Conservation (phyloP, 163 green algal species). For the Chlamydomonas reinhardtii region DNA sequence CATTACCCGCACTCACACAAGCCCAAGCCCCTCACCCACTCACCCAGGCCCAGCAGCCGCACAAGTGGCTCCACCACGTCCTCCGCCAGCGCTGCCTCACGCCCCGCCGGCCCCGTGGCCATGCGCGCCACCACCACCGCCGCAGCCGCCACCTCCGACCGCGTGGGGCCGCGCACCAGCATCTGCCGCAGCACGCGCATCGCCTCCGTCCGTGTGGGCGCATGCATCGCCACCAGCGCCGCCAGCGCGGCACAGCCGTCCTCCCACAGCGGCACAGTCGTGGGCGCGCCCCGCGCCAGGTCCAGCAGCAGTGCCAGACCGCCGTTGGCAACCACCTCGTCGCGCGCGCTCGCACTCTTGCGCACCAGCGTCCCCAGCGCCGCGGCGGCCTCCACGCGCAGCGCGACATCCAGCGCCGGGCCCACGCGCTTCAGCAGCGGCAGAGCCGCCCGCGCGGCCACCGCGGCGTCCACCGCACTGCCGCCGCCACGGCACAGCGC, state of each 20-base stretch:
- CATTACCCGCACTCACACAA: too few relatives aligned
- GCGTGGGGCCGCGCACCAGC: conserved; percentile 34
- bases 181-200: conserved; percentile 29
- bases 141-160: conserved; percentile 17
- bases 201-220: conserved; percentile 3
- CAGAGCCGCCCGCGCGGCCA: not conserved
- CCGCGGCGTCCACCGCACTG: conserved; percentile 10
- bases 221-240: conserved; percentile 31
- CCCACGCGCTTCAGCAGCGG: not conserved
- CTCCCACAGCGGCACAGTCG: not conserved
- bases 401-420: not conserved
- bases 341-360: conserved; percentile 3
- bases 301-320: conserved; percentile 9
- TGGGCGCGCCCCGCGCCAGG: not conserved
- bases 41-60: not conserved
- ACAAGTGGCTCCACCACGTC: conserved; percentile 15
- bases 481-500: conserved; percentile 31
- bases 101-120: not conserved
- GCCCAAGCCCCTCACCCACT: too few relatives aligned
- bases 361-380: conserved; percentile 27
- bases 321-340: not conserved
- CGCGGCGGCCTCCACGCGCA: conserved; percentile 11
- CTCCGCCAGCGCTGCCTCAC: conserved; percentile 29
- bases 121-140: conserved; percentile 16
- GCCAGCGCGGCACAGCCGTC: conserved; percentile 17